Evolutionary conservation across 306 rosid genomes (phyloP).

Genomic region (Begonia masoniana): DNA sequence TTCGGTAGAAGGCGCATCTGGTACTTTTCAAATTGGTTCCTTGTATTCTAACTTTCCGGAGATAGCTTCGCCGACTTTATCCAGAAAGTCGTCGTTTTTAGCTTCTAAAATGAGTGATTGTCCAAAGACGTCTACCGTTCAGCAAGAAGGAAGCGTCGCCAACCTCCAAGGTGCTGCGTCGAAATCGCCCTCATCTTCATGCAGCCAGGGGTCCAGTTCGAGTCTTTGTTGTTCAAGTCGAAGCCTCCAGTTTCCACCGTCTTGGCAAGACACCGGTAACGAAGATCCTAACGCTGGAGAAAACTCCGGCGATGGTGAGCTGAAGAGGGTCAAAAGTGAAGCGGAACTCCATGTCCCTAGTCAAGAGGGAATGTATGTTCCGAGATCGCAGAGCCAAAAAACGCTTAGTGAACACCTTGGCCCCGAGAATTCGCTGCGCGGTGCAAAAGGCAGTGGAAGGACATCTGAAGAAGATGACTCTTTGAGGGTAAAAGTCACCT

Average conservation of each 20-base stretch:
- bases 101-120: not conserved
- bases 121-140: not conserved
- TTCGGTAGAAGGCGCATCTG: conserved; percentile 57
- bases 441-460: too few species aligned
- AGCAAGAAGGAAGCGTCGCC: not conserved
- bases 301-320: not conserved
- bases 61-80: not conserved
- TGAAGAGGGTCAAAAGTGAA: too few species aligned
- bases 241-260: not conserved
- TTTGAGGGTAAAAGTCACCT: not conserved
- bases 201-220: not conserved
- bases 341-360: too few species aligned
- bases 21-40: conserved; percentile 33
- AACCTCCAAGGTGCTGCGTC: not conserved
- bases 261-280: not conserved
- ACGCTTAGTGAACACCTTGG: too few species aligned
- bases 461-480: not conserved
- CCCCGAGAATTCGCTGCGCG: too few species aligned
- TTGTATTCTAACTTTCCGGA: conserved; percentile 24
- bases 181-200: not conserved
- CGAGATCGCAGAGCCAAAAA: too few species aligned
- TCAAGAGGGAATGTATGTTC: not conserved
- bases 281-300: not conserved
- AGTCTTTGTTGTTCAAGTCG: not conserved
- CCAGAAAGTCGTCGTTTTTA: not conserved